Evolutionary conservation across 2,329 filamentous ascomycete species (phyloP), one percentile per base, ranked within the genome.

Genomic region (Penicillium olsonii): DNA sequence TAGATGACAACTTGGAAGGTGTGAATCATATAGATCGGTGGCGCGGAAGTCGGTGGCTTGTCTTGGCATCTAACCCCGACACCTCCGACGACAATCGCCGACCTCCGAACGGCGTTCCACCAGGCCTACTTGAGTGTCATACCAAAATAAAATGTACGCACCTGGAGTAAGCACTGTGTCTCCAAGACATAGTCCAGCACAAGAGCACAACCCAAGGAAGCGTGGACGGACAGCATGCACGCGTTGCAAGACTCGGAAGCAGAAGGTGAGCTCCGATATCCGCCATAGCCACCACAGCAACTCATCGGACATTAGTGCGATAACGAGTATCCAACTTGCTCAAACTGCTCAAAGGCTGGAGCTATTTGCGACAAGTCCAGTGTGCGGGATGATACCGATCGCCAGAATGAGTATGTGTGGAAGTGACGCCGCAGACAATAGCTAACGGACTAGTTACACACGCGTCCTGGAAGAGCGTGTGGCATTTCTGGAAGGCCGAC

Each of bases 221-320:
- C 69, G 74, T 44, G 72, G 70, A 15, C 66, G 74, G 27, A 76
- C 74, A 1, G 73, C 74, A 8, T 76, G 74, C 47, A 74, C 73
- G 34, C 69, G 74, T 52, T 76, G 74, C 63, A 76, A 76, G 56
- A 71, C 63, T 17, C 65, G 74, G 43, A 76, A 76, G 52, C 74
- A 76, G 54, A 75, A 69, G 61, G 74, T 74, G 29, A 56, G 63
- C 49, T 24, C 7, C 5, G 19, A 2, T 7, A 2, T 8, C 14
- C 6, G 3, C 2, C 29, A 11, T 17, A n/a, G 6, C 9, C 7
- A 6, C 33, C 14, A 15, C 12, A 42, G 34, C 50, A 14, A 55
- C 17, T 31, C 2, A 27, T 4, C 20, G 12, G 12, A 33, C 9
- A 15, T 9, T 34, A 76, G 74, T 77, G 74, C 56, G 73, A 76